Evolutionary conservation across 768 basidiomycete genomes (phyloP).

Genomic region (Cubamyces lactineus): DNA sequence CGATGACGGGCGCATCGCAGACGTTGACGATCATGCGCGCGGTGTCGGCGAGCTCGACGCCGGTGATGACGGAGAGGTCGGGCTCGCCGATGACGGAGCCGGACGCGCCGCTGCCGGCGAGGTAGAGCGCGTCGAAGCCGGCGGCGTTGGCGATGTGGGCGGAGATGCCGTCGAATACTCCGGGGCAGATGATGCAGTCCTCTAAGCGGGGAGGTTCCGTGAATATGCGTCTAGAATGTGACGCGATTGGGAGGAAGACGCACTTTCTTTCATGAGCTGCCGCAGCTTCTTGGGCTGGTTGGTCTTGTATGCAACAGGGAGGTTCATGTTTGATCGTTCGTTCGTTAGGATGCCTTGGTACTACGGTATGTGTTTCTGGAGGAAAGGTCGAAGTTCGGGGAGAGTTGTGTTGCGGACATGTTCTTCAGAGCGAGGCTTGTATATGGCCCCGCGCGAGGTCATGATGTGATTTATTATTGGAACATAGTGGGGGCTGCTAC

Average conservation of each 20-base stretch:
- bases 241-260: neutral
- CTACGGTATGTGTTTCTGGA: neutral
- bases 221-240: too few species aligned
- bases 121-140: slow-evolving; percentile 33
- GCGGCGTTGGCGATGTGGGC: slow-evolving; percentile 30
- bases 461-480: neutral
- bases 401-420: too few species aligned
- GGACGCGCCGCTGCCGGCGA: slow-evolving; percentile 31
- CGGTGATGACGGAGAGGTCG: slow-evolving; percentile 33
- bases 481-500: neutral
- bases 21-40: slow-evolving; percentile 30
- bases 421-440: too few species aligned
- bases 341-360: neutral
- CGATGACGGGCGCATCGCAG: slow-evolving; percentile 29
- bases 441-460: neutral
- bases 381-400: neutral
- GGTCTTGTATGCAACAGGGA: slow-evolving; percentile 24
- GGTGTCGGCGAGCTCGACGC: slow-evolving; percentile 28
- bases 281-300: slow-evolving; percentile 29
- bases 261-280: slow-evolving; percentile 29
- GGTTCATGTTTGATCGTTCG: neutral
- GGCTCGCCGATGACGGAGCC: slow-evolving; percentile 31
- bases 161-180: slow-evolving; percentile 34
- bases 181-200: slow-evolving; percentile 31
- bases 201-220: slow-evolving; percentile 11